Conservation (phyloP, 108 stramenopile species). For the Fragilaria radians region DNA sequence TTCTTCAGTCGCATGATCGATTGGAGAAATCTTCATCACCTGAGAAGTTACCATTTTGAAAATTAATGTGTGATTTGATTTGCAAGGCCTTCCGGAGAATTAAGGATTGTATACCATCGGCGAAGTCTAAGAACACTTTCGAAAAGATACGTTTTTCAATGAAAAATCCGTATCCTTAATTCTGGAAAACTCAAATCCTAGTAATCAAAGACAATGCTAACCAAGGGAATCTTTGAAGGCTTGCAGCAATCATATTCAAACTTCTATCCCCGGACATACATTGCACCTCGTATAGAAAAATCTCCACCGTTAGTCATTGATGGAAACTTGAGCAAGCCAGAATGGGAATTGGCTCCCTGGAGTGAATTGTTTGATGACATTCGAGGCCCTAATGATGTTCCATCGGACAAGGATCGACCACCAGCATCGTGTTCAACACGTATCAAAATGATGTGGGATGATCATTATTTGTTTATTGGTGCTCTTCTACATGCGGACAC, state of each 20-base stretch:
- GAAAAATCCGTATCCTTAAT: too few relatives aligned
- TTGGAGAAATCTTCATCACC: neutral
- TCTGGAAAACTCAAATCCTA: too few relatives aligned
- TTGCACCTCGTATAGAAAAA: slow-evolving; percentile 21
- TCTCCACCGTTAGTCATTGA: slow-evolving; percentile 37
- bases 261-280: slow-evolving; percentile 32
- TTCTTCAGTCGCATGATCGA: neutral
- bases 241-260: too few relatives aligned
- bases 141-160: too few relatives aligned
- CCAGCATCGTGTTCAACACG: slow-evolving; percentile 42
- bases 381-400: slow-evolving; percentile 32
- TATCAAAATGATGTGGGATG: slow-evolving; percentile 80
- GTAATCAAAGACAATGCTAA: too few relatives aligned
- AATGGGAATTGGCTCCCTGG: slow-evolving; percentile 64
- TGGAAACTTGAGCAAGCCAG: slow-evolving; percentile 63
- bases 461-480: slow-evolving; percentile 68
- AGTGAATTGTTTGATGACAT: slow-evolving; percentile 76
- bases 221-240: too few relatives aligned
- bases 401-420: slow-evolving; percentile 25
- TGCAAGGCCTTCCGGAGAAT: too few relatives aligned
- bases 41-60: too few relatives aligned
- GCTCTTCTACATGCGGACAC: slow-evolving; percentile 27
- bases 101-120: too few relatives aligned
- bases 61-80: too few relatives aligned
- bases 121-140: too few relatives aligned